These are phyloP conservation scores for Alnus rubra DNA, from an alignment of 306 rosid genomes.

Conservation along the genomic window DNA sequence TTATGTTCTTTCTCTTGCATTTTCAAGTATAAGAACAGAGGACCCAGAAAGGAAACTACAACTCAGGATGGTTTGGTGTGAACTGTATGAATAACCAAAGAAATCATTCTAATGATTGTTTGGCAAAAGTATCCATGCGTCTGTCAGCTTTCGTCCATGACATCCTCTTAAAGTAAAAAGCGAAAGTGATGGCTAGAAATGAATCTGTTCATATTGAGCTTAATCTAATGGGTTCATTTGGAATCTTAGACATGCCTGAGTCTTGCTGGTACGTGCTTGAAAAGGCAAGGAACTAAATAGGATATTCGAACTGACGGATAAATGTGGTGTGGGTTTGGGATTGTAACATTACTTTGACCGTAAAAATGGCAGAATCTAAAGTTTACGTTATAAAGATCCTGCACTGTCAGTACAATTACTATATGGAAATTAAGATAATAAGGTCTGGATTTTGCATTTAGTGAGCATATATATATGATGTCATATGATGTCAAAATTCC, in stretches of 20 bases:
- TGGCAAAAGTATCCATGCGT: not conserved
- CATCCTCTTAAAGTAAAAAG: not conserved
- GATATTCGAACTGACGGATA: not conserved
- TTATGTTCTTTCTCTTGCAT: not conserved
- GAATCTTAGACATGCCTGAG: not conserved
- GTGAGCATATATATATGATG: not conserved
- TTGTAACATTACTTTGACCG: not conserved
- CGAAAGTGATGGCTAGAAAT: no score
- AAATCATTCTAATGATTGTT: not conserved
- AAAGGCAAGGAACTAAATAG: constrained; percentile 16
- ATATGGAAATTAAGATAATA: not conserved
- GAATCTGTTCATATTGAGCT: not conserved
- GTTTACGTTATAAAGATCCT: not conserved
- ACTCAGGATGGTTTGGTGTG: constrained; percentile 1
- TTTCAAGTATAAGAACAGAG: not conserved
- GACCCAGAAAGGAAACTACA: constrained; percentile 5
- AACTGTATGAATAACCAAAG: constrained; percentile 15
- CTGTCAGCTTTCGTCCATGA: not conserved
- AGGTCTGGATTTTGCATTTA: not conserved
- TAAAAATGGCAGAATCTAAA: not conserved
- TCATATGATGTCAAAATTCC: not conserved
- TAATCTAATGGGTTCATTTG: not conserved
- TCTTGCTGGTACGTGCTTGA: constrained; percentile 13
- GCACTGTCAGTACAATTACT: not conserved
- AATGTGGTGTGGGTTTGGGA: not conserved